Evolutionary conservation across 1,284 basidiomycete species (phyloP).

Genomic region (Papiliotrema laurentii): DNA sequence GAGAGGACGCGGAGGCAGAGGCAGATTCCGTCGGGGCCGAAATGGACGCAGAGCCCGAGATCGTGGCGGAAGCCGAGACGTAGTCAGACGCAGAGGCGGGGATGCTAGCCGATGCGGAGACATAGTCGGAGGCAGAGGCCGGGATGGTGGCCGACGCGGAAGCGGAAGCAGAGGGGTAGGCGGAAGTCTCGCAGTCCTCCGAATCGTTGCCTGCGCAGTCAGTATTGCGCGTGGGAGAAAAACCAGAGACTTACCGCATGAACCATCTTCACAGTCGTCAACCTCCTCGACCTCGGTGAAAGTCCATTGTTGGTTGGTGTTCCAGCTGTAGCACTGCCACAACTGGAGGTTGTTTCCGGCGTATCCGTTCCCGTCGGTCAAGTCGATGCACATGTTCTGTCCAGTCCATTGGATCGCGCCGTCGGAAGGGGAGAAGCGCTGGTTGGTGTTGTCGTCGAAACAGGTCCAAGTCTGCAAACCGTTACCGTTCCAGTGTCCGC

Average conservation of each 20-base stretch:
- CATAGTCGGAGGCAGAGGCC: constrained; percentile 8
- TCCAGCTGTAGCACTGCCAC: constrained; percentile 28
- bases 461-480: constrained; percentile 36
- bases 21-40: not conserved
- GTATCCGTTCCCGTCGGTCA: constrained; percentile 24
- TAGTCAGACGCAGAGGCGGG: constrained; percentile 6
- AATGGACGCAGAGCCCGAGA: constrained; percentile 6
- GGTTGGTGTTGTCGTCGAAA: constrained; percentile 32
- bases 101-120: constrained; percentile 1
- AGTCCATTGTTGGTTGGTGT: constrained; percentile 41
- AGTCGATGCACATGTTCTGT: constrained; percentile 25
- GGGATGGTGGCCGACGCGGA: constrained; percentile 2
- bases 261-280: constrained; percentile 18
- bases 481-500: constrained; percentile 30
- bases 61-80: constrained; percentile 4
- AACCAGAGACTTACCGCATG: not conserved
- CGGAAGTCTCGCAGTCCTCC: not conserved
- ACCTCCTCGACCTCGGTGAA: constrained; percentile 34
- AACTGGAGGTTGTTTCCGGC: constrained; percentile 27
- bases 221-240: constrained; percentile 1
- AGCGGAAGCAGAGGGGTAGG: constrained; percentile 4
- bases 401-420: constrained; percentile 28
- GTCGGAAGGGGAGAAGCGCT: constrained; percentile 24
- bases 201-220: not conserved
- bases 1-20: constrained; percentile 3